Percentiles rank a stretch among this genome's conserved stretches.
Conservation (phyloP, 1,139 yeast genomes). For the Saccharomyces hybrid region DNA sequence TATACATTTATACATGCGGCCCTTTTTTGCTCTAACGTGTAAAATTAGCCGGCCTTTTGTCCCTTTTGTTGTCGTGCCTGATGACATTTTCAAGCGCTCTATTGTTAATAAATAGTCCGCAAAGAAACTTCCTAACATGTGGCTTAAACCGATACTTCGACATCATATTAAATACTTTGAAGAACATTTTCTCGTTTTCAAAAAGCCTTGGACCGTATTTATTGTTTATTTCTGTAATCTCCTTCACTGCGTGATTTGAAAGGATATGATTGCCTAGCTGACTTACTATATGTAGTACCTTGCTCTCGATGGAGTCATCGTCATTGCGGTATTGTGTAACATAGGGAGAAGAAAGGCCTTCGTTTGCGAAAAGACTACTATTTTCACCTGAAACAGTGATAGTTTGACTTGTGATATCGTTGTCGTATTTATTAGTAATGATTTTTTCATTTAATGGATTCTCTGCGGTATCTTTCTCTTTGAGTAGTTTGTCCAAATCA, state of each 20-base stretch:
- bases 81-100: constrained; percentile 48
- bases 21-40: neutral
- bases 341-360: neutral
- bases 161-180: constrained; percentile 52
- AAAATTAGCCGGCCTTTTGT: neutral
- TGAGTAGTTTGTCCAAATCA: constrained; percentile 15
- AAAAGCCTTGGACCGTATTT: constrained; percentile 46
- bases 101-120: constrained; percentile 57
- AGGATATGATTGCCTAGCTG: constrained; percentile 56
- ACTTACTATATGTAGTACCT: constrained; percentile 49
- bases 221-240: constrained; percentile 49
- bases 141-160: constrained; percentile 61
- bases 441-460: constrained; percentile 15
- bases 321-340: neutral
- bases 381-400: constrained; percentile 9
- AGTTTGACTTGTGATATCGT: constrained; percentile 11
- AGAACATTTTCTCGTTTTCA: constrained; percentile 48
- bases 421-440: constrained; percentile 7
- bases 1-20: neutral
- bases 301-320: constrained; percentile 24
- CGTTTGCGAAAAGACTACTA: constrained; percentile 10
- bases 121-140: constrained; percentile 55
- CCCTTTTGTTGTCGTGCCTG: constrained; percentile 35
- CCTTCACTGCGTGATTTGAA: constrained; percentile 58
- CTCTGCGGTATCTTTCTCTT: constrained; percentile 18